phyloP scores from a whole-genome alignment of 164 flowering plant genomes.

The Tetracentron sinense region DNA sequence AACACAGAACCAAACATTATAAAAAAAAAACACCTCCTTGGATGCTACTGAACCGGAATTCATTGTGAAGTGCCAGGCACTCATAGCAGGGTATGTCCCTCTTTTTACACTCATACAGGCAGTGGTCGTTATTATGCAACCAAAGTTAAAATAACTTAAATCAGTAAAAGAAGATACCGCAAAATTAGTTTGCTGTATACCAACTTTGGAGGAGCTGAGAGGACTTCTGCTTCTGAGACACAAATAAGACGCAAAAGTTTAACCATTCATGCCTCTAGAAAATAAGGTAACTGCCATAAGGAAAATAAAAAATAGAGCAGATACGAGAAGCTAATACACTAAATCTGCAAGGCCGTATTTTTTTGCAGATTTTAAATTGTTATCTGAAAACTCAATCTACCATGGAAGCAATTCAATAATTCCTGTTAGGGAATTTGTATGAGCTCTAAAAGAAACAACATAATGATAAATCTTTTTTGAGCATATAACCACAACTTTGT shows the following conservation, averaged over 20 bases:
- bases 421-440: too few species aligned
- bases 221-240: conserved; percentile 81
- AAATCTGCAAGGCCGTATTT: background rate
- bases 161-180: conserved; percentile 35
- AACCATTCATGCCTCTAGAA: background rate
- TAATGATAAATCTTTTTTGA: too few species aligned
- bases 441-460: too few species aligned
- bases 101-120: background rate
- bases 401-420: background rate
- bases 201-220: conserved; percentile 92
- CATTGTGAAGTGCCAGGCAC: background rate
- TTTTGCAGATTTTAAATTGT: background rate
- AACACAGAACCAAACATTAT: background rate
- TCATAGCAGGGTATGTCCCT: background rate
- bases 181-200: conserved; percentile 79
- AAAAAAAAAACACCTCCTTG: background rate
- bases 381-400: background rate
- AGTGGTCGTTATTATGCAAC: background rate
- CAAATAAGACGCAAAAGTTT: conserved; percentile 6
- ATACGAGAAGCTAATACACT: background rate
- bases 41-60: background rate
- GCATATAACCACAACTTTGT: too few species aligned
- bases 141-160: background rate
- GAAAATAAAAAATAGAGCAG: background rate
- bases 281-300: background rate